These are phyloP conservation scores for Tausonia pullulans DNA, from an alignment of 1,284 basidiomycete species.

Conservation along the genomic window DNA sequence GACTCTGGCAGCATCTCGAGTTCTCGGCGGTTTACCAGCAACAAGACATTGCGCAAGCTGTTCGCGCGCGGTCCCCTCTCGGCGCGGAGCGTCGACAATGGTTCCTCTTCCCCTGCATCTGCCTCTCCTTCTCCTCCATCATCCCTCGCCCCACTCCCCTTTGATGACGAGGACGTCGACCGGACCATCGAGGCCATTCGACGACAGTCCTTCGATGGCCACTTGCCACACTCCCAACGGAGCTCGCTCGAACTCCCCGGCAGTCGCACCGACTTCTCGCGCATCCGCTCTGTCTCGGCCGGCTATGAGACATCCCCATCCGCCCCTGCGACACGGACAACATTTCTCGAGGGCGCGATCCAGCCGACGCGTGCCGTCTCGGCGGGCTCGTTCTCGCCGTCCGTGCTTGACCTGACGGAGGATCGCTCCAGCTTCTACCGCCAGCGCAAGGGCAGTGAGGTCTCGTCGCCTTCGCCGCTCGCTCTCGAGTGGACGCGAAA, in stretches of 20 bases:
- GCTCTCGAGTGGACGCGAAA: background rate
- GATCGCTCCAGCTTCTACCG: background rate
- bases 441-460: background rate
- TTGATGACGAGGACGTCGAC: slow-evolving; percentile 13
- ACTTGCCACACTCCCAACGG: background rate
- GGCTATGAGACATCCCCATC: background rate
- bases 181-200: slow-evolving; percentile 9
- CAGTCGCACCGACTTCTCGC: slow-evolving; percentile 4
- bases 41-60: slow-evolving; percentile 3
- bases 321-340: background rate
- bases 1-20: slow-evolving; percentile 1
- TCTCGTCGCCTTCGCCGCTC: slow-evolving; percentile 2
- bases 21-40: background rate
- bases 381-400: no score
- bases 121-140: slow-evolving; percentile 10
- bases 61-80: slow-evolving; percentile 1
- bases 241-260: background rate
- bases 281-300: background rate
- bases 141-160: background rate
- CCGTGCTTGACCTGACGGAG: no score
- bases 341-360: no score
- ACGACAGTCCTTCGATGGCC: background rate
- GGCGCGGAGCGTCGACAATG: background rate
- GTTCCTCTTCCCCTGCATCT: background rate
- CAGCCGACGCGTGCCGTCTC: no score